Conservation (phyloP, 2,329 filamentous ascomycete species). For the Drechslerella stenobrocha region DNA sequence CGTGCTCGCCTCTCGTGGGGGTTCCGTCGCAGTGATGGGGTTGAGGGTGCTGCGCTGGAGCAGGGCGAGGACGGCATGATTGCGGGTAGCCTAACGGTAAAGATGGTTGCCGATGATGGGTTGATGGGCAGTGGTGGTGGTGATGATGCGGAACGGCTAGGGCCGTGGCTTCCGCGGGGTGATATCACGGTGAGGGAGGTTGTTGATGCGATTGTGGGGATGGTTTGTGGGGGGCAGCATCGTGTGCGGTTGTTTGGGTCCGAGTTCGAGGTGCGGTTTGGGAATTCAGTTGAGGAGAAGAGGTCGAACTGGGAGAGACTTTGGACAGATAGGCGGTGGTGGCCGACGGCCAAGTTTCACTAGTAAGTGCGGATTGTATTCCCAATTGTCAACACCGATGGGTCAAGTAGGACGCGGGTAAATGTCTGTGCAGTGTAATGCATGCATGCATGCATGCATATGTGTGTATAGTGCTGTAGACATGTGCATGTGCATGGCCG, state of each 20-base stretch:
- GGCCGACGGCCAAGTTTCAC: conserved; percentile 14
- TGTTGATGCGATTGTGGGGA: not conserved
- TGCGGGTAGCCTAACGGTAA: not conserved
- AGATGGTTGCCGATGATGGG: not conserved
- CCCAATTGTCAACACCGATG: too few relatives aligned
- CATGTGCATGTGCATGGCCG: too few relatives aligned
- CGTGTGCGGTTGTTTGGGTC: not conserved
- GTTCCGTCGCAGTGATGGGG: too few relatives aligned
- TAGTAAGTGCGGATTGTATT: conserved; percentile 16
- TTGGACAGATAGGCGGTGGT: conserved; percentile 9
- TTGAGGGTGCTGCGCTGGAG: too few relatives aligned
- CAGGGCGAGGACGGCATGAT: too few relatives aligned
- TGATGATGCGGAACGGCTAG: not conserved
- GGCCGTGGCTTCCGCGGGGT: conserved; percentile 6
- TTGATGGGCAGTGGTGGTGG: not conserved
- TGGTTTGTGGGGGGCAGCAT: not conserved
- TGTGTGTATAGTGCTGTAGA: too few relatives aligned
- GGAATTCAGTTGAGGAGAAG: not conserved
- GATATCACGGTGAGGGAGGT: conserved; percentile 9
- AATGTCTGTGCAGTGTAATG: too few relatives aligned
- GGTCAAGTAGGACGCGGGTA: too few relatives aligned
- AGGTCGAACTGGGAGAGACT: conserved; percentile 1
- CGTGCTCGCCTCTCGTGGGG: too few relatives aligned
- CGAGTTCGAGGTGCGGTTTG: not conserved
- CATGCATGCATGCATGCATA: too few relatives aligned